phyloP scores from a whole-genome alignment of 495 filamentous ascomycete species.

The Aspergillus conjunctus region DNA sequence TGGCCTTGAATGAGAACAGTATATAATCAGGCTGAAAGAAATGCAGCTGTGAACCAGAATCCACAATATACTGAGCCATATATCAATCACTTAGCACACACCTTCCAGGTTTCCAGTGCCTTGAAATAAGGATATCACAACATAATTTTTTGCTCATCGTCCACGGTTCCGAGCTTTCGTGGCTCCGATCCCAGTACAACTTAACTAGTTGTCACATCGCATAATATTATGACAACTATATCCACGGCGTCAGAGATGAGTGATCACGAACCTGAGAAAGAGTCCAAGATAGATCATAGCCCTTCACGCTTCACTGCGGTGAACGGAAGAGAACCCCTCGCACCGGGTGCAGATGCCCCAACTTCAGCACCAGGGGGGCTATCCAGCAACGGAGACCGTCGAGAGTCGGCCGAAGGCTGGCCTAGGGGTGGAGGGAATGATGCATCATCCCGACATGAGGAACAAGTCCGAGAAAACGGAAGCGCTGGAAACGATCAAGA shows the following conservation, averaged over 20 bases:
- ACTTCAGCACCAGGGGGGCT: conserved; percentile 16
- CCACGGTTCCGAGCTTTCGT: background rate
- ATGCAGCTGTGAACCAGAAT: conserved; percentile 1
- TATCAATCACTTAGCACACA: background rate
- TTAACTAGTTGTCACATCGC: background rate
- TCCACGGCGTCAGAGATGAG: conserved; percentile 43
- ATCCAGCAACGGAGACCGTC: conserved; percentile 27
- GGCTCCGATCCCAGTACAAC: background rate
- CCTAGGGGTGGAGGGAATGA: conserved; percentile 18
- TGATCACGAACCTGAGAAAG: conserved; percentile 40
- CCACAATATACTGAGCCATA: background rate
- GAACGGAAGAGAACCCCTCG: conserved; percentile 46
- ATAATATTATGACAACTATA: conserved; percentile 46
- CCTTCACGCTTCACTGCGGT: conserved; percentile 57
- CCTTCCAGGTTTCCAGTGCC: background rate
- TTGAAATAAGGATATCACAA: background rate
- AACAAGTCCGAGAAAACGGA: conserved; percentile 21
- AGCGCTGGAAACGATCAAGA: conserved; percentile 25
- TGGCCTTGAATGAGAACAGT: background rate
- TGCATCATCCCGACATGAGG: conserved; percentile 26
- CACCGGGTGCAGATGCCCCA: conserved; percentile 16
- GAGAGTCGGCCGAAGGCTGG: conserved; percentile 29
- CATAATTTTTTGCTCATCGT: too few species aligned
- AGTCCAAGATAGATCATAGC: conserved; percentile 48
- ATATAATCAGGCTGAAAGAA: background rate